A percentile compares a stretch with the other conserved stretches of the same genome.
These are phyloP conservation scores for Yamadazyma friedrichii DNA, from an alignment of 1,139 yeast genomes.

Conservation along the genomic window DNA sequence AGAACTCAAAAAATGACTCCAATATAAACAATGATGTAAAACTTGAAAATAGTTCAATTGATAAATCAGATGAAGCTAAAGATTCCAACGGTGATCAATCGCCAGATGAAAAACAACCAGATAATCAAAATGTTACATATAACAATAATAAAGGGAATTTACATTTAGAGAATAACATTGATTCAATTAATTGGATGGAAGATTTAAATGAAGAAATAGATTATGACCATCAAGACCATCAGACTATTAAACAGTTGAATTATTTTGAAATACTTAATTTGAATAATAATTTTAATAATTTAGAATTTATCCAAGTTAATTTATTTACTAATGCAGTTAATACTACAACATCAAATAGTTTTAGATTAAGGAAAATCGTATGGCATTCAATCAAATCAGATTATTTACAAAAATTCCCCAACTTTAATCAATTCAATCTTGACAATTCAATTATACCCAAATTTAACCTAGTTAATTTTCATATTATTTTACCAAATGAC, in stretches of 20 bases:
- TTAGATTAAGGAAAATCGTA: conserved; percentile 27
- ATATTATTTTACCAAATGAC: conserved; percentile 26
- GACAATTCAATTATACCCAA: conserved; percentile 11
- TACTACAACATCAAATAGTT: conserved; percentile 22
- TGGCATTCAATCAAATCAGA: conserved; percentile 35
- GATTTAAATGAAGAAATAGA: conserved; percentile 19
- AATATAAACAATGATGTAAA: background rate
- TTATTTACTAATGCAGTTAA: conserved; percentile 3
- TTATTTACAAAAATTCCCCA: conserved; percentile 21
- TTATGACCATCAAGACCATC: conserved; percentile 13
- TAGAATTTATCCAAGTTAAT: conserved; percentile 24
- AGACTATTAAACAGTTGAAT: conserved; percentile 18
- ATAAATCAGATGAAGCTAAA: background rate
- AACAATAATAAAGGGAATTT: background rate
- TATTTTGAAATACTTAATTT: conserved; percentile 28
- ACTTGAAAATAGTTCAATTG: background rate
- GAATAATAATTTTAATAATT: conserved; percentile 21
- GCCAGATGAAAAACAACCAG: background rate
- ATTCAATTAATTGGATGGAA: conserved; percentile 14
- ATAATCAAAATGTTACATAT: no score
- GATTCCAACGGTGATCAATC: no score
- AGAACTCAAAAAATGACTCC: background rate
- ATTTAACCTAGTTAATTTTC: conserved; percentile 5
- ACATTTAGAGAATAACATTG: conserved; percentile 5
- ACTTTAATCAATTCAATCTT: conserved; percentile 12